A percentile compares a stretch with the other conserved stretches of the same genome.
Evolutionary conservation across 768 basidiomycete species (phyloP).

Genomic region (Lepiota subincarnata): DNA sequence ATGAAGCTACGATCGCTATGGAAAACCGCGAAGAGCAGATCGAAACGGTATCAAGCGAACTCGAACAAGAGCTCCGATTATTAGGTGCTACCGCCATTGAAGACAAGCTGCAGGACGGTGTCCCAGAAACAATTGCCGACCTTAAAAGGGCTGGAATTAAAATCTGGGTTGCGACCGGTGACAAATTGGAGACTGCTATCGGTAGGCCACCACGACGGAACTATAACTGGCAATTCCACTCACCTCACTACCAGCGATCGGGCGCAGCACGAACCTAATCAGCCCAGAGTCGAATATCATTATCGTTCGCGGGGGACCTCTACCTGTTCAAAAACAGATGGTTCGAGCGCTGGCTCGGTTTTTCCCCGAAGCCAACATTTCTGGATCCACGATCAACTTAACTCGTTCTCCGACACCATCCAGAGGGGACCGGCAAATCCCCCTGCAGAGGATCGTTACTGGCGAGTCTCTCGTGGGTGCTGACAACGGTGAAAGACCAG

Average conservation of each 20-base stretch:
- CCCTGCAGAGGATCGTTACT: slow-evolving; percentile 61
- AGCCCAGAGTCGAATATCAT: slow-evolving; percentile 86
- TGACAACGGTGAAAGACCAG: slow-evolving; percentile 77
- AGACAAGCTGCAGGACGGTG: slow-evolving; percentile 93
- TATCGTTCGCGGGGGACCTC: slow-evolving; percentile 75
- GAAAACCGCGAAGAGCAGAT: slow-evolving; percentile 76
- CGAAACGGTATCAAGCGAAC: slow-evolving; percentile 70
- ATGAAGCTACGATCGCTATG: slow-evolving; percentile 71
- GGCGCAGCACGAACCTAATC: slow-evolving; percentile 93
- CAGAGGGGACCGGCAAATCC: slow-evolving; percentile 20
- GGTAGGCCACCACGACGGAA: slow-evolving; percentile 39
- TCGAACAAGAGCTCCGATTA: slow-evolving; percentile 75
- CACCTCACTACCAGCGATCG: slow-evolving; percentile 66
- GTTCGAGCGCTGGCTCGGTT: slow-evolving; percentile 73
- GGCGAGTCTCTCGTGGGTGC: slow-evolving; percentile 75
- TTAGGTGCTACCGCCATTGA: slow-evolving; percentile 97
- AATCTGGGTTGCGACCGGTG: slow-evolving; percentile 96
- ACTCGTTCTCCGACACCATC: slow-evolving; percentile 18
- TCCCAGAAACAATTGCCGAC: slow-evolving; percentile 93
- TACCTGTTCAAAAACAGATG: slow-evolving; percentile 77
- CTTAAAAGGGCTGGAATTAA: slow-evolving; percentile 95
- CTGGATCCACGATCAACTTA: not conserved
- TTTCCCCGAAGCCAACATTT: slow-evolving; percentile 63
- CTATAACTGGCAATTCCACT: not conserved
- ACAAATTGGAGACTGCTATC: slow-evolving; percentile 96